phyloP scores from a whole-genome alignment of 805 yeast species.

The Wickerhamomyces ciferrii region DNA sequence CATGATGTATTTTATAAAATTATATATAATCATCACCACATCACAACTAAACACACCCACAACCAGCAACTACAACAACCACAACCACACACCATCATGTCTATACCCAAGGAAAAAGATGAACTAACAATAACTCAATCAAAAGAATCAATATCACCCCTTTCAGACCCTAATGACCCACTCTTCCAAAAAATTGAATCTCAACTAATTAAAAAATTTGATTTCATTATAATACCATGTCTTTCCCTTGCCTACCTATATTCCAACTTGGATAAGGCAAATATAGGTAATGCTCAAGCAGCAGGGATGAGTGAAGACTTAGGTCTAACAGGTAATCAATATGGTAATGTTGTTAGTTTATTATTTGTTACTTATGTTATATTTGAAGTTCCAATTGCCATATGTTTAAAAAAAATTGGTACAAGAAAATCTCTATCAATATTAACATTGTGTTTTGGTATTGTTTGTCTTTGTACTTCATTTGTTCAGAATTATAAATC shows the following conservation, averaged over 20 bases:
- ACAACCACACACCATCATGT: no score
- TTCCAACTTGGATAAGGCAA: conserved; percentile 47
- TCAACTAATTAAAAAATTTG: conserved; percentile 35
- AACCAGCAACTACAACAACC: no score
- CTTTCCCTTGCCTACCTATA: conserved; percentile 37
- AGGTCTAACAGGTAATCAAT: conserved; percentile 32
- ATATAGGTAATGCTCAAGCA: conserved; percentile 53
- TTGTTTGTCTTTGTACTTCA: conserved; percentile 34
- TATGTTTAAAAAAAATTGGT: conserved; percentile 30
- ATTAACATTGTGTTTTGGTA: conserved; percentile 32
- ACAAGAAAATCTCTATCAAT: conserved; percentile 28
- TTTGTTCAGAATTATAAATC: conserved; percentile 37
- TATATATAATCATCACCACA: no score
- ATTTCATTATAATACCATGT: conserved; percentile 36
- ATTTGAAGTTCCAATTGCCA: conserved; percentile 33
- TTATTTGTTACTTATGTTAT: conserved; percentile 40
- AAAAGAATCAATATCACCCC: no score
- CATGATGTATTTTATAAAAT: no score
- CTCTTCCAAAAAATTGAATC: conserved; percentile 22
- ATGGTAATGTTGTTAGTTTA: conserved; percentile 38
- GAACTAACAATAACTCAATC: no score
- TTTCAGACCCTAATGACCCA: conserved; percentile 1
- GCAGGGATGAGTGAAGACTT: conserved; percentile 44
- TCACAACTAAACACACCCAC: no score
- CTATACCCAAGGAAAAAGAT: no score